Base-by-base conservation (phyloP, 768 basidiomycete genomes). In the Nidularia pulvinata region DNA sequence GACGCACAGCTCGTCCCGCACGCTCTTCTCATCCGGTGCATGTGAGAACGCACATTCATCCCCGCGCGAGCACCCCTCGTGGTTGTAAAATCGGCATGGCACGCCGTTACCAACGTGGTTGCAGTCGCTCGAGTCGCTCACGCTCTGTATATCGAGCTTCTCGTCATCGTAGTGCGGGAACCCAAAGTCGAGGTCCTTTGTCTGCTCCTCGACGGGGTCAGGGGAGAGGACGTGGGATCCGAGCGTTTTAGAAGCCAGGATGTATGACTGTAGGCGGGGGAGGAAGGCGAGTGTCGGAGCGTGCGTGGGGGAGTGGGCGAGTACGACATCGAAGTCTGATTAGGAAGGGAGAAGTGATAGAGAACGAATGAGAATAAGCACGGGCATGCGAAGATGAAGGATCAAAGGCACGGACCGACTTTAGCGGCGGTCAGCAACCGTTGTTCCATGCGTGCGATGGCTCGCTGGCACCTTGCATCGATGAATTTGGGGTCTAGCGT, bases 41-140 rank as follows among this genome's bases (percentile, higher is more conserved):
- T 85, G 83, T 30, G 74, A 79, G 62, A 66, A 83, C 19, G 50
- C 50, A 56, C 82, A 84, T 2, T 51, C 35, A 2, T n/a, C 50
- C 1, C 78, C 79, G 25, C 69, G 65, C 16, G 36, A 55, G 56
- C 82, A 83, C 1, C 75, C 76, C 6, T 63, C 67, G 39, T 74
- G 80, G 45, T 85, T 83, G 60, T 83, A 81, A 61, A 75, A 79
- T 49, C 75, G 72, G 63, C 83, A 85, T 0, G 82, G 74, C 1
- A 71, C 65, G 0, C 65, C 64, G 52, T 78, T 81, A 5, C 82
- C n/a, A 78, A 53, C 54, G 56, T 83, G 81, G 16, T 62, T 57
- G 56, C 68, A 81, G 59, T 85, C 84, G 33, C 77, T 78, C 14
- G 79, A 77, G 56, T 84, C 82, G 0, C 78, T 81, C 33, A 74